A percentile compares a stretch with the other conserved stretches of the same genome.
These are phyloP conservation scores for Ascocoryne sarcoides DNA, from an alignment of 2,329 filamentous ascomycete genomes.

Conservation along the genomic window DNA sequence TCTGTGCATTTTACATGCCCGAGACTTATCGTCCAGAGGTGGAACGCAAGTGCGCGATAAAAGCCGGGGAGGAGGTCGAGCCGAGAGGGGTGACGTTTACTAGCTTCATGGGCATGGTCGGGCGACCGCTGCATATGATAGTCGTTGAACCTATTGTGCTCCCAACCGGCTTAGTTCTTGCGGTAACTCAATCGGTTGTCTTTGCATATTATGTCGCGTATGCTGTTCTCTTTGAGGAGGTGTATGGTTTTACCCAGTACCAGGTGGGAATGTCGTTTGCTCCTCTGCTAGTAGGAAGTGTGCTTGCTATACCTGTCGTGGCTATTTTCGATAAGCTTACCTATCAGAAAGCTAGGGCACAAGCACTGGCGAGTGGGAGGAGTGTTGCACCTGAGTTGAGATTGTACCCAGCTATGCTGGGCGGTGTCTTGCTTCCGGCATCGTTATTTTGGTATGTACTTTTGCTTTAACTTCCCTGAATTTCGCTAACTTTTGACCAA, in stretches of 20 bases:
- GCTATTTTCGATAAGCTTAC: slow-evolving; percentile 8
- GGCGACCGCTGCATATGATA: slow-evolving; percentile 11
- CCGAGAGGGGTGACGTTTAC: not conserved
- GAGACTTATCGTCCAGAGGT: slow-evolving; percentile 9
- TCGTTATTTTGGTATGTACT: slow-evolving; percentile 6
- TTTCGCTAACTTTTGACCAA: not conserved
- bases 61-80: not conserved
- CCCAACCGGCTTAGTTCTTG: slow-evolving; percentile 6
- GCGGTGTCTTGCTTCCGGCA: slow-evolving; percentile 6
- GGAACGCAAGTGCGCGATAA: slow-evolving; percentile 2
- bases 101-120: not conserved
- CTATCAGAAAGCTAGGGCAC: slow-evolving; percentile 6
- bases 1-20: slow-evolving; percentile 4
- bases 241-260: slow-evolving; percentile 9
- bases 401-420: slow-evolving; percentile 12
- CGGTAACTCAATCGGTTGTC: slow-evolving; percentile 8
- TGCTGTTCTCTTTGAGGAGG: slow-evolving; percentile 7
- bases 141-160: slow-evolving; percentile 11
- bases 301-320: slow-evolving; percentile 5
- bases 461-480: not conserved
- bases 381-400: slow-evolving; percentile 7
- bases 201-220: slow-evolving; percentile 12
- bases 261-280: slow-evolving; percentile 11
- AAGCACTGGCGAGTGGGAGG: slow-evolving; percentile 1
- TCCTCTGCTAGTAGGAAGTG: slow-evolving; percentile 6